Conservation (phyloP, 805 yeast species). For the Lachancea nothofagi region DNA sequence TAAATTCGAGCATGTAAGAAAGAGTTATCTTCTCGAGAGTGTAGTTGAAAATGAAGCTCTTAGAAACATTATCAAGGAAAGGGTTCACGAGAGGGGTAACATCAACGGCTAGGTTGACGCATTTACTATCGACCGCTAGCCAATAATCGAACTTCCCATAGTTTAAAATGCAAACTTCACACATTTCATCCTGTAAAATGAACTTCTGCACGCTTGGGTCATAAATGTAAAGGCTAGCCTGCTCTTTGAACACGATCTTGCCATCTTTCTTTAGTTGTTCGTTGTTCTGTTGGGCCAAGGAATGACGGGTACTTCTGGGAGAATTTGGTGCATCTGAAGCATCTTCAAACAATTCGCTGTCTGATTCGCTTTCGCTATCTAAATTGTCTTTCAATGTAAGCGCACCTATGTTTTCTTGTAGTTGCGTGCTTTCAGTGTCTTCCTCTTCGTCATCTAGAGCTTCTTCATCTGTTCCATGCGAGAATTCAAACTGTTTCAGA, state of each 20-base stretch:
- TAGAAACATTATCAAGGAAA: constrained; percentile 48
- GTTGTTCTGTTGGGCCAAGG: too few relatives aligned
- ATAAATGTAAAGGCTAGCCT: constrained; percentile 49
- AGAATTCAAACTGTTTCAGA: constrained; percentile 39
- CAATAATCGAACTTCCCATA: constrained; percentile 48
- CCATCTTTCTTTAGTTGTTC: constrained; percentile 6
- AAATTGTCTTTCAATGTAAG: constrained; percentile 4
- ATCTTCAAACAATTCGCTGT: constrained; percentile 15
- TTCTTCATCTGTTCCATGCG: constrained; percentile 16
- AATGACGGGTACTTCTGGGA: constrained; percentile 2
- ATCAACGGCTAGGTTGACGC: constrained; percentile 35
- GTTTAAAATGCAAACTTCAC: constrained; percentile 39
- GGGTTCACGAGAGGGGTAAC: constrained; percentile 55
- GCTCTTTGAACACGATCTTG: constrained; percentile 20
- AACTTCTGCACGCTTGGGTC: constrained; percentile 49
- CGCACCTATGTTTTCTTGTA: constrained; percentile 1
- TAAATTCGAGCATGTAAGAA: constrained; percentile 63
- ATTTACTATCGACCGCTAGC: constrained; percentile 39
- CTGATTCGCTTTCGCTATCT: constrained; percentile 13
- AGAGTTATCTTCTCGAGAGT: constrained; percentile 37
- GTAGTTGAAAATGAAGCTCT: constrained; percentile 61
- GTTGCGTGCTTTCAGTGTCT: constrained; percentile 1
- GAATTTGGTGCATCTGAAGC: constrained; percentile 8
- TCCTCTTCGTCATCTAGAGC: constrained; percentile 13
- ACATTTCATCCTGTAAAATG: constrained; percentile 35